These are phyloP conservation scores for Condylostoma magnum DNA, from an alignment of 169 alveolate genomes.

Conservation along the genomic window DNA sequence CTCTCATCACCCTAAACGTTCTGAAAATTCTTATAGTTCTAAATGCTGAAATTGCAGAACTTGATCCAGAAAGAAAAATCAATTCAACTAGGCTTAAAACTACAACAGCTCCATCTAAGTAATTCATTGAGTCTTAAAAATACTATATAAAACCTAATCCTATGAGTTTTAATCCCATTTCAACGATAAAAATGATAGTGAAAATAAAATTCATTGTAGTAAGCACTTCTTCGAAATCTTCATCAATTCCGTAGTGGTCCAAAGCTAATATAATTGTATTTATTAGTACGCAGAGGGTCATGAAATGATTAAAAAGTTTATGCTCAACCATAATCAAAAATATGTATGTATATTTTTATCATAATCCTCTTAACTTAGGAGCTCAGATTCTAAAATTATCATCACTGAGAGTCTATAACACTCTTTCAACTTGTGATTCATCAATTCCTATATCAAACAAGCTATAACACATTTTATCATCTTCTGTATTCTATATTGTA, in stretches of 20 bases:
- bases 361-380: neutral
- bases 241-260: conserved; percentile 44
- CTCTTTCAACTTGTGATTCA: neutral
- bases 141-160: conserved; percentile 43
- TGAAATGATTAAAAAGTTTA: conserved; percentile 10
- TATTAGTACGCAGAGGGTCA: conserved; percentile 30
- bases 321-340: neutral
- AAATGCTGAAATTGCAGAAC: conserved; percentile 41
- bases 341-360: neutral
- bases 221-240: neutral
- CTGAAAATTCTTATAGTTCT: conserved; percentile 69
- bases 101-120: conserved; percentile 32
- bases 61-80: neutral
- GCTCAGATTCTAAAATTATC: neutral
- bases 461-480: no score
- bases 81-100: conserved; percentile 19
- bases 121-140: conserved; percentile 36
- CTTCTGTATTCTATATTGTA: no score
- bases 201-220: conserved; percentile 23
- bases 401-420: neutral
- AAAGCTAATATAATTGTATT: conserved; percentile 48
- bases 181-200: conserved; percentile 44
- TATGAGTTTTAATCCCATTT: conserved; percentile 45
- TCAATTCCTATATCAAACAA: neutral
- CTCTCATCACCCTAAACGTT: conserved; percentile 71